Evolutionary conservation across 208 protist species (phyloP).

Genomic region (Phytomonas sp.): DNA sequence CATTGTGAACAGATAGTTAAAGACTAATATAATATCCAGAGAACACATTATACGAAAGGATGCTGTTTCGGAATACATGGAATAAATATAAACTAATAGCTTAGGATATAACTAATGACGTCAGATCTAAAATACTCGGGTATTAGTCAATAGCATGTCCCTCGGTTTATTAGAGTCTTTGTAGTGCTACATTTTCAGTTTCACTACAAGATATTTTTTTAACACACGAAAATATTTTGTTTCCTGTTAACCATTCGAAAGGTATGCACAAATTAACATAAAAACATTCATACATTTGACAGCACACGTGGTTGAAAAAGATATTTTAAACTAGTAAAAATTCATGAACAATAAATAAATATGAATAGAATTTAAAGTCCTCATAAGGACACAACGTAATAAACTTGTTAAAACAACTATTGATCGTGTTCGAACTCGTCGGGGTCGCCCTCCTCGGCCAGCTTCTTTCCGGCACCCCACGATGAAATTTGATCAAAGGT

Average conservation of each 20-base stretch:
- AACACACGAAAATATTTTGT: neutral
- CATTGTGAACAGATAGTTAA: neutral
- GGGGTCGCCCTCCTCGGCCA: constrained; percentile 44
- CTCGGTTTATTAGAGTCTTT: neutral
- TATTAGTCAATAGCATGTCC: neutral
- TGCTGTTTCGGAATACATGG: neutral
- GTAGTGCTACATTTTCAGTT: neutral
- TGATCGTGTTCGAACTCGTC: constrained; percentile 17
- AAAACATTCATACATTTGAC: constrained; percentile 1
- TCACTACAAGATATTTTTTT: neutral
- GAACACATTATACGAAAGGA: neutral
- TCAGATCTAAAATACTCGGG: neutral
- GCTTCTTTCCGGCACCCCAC: constrained; percentile 42
- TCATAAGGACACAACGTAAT: neutral
- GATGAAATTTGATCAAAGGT: constrained; percentile 75
- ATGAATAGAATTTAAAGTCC: constrained; percentile 7
- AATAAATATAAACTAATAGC: neutral
- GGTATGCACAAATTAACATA: neutral
- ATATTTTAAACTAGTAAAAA: neutral
- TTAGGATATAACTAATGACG: neutral
- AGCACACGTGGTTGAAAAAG: neutral
- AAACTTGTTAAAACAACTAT: constrained; percentile 4
- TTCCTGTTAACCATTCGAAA: neutral
- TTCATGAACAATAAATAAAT: neutral
- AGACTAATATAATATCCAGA: neutral